Conservation (phyloP, 139 green algal species). For the Eudorina sp. region DNA sequence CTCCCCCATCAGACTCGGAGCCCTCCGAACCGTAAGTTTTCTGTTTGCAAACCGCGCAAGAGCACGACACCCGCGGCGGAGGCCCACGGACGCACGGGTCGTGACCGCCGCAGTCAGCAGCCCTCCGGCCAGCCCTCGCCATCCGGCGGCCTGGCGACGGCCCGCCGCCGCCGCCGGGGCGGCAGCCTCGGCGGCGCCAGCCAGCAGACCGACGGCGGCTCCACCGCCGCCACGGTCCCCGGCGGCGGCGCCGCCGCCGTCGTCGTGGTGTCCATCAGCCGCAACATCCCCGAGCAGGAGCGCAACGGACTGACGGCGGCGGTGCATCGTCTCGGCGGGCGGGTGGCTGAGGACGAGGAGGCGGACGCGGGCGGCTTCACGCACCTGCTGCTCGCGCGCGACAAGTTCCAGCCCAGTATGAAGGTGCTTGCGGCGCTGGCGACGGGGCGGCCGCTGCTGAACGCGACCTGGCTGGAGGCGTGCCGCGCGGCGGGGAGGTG, state of each 20-base stretch:
- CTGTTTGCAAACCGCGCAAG: not conserved
- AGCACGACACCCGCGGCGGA: not conserved
- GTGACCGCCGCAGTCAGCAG: not conserved
- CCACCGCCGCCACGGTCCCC: not conserved
- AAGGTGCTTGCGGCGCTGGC: constrained; percentile 31
- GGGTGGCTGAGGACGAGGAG: constrained; percentile 6
- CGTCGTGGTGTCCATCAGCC: constrained; percentile 9
- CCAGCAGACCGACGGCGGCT: not conserved
- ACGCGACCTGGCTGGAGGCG: not conserved
- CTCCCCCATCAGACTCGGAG: too few relatives aligned
- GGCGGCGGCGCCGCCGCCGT: not conserved
- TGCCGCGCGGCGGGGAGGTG: not conserved
- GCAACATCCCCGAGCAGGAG: not conserved
- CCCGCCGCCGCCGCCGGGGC: not conserved
- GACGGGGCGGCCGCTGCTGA: constrained; percentile 21
- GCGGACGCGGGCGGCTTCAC: too few relatives aligned
- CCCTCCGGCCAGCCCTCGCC: not conserved
- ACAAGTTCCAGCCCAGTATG: constrained; percentile 12
- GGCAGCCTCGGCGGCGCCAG: not conserved
- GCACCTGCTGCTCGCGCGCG: constrained; percentile 13
- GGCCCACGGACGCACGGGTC: too few relatives aligned
- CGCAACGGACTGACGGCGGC: not conserved
- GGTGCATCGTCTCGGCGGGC: not conserved
- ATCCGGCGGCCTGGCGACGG: not conserved
- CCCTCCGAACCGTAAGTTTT: too few relatives aligned